Base-by-base conservation (phyloP, 306 rosid genomes). In the Vigna mungo region DNA sequence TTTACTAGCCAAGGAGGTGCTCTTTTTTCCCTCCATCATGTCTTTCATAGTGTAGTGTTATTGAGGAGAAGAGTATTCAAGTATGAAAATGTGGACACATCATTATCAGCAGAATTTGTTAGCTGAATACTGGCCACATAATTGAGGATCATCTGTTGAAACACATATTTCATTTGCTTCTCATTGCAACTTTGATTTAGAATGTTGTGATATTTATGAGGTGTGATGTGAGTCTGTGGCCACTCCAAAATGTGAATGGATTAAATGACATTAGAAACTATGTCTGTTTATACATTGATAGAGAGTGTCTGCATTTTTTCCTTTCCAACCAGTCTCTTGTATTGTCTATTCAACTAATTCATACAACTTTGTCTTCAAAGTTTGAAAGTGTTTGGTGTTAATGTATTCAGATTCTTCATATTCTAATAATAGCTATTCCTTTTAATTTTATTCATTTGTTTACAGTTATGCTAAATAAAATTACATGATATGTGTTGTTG, bases 81-180 rank as follows among this genome's bases (percentile, higher is more conserved):
- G 68, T 62, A 73, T 61, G 43, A 36, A 44, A 58, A 18, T 68
- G 68, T 49, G 74, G 70, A 52, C 58, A 46, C 46, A 25, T 68
- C 36, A 68, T 58, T 76, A 15, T 51, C 71, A 84, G 82, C 78
- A 62, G 47, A 20, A 59, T 68, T 68, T 85, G 76, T 78, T 62
- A 5, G 72, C 63, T 73, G 70, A 68, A 36, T 20, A 13, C 65
- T 78, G 64, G 72, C 71, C 72, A 75, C 65, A 70, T 63, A 30
- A 7, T 55, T 62, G 49, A 59, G 84, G 75, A 68, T 68, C 46
- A 54, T 78, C 80, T 79, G 46, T 79, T 53, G 78, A 52, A 68
- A 52, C 30, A 52, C 21, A 65, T 10, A 78, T 51, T 66, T 71
- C 10, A 41, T 76, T 71, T 71, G 72, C 67, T 46, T 55, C 18